Percentiles rank a stretch among this genome's conserved stretches.
These are phyloP conservation scores for Alternaria metachromatica DNA, from an alignment of 2,329 filamentous ascomycete species.

Conservation along the genomic window DNA sequence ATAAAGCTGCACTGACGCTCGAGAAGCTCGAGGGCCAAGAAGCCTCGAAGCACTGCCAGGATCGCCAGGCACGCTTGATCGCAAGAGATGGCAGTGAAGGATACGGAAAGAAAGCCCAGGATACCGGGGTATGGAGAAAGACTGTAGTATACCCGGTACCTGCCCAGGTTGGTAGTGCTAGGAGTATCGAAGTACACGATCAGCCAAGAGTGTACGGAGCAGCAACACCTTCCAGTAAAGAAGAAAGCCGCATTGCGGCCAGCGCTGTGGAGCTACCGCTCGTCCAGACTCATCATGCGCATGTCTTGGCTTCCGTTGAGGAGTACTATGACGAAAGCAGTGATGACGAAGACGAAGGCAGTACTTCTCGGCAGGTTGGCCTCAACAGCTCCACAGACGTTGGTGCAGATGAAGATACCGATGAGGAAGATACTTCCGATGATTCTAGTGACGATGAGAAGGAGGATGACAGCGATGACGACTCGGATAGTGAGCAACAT, in stretches of 20 bases:
- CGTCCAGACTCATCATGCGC: not conserved
- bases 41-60: not conserved
- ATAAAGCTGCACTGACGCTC: conserved; percentile 6
- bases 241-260: not conserved
- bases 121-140: not conserved
- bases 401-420: not conserved
- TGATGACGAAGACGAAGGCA: not conserved
- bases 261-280: not conserved
- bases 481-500: not conserved
- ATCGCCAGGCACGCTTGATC: not conserved
- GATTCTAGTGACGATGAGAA: not conserved
- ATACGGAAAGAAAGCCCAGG: not conserved
- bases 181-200: not conserved
- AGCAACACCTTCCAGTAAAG: no score
- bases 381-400: not conserved
- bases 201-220: not conserved
- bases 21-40: conserved; percentile 5
- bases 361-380: not conserved
- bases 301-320: not conserved
- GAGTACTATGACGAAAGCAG: not conserved
- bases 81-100: no score
- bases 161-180: not conserved
- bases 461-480: not conserved
- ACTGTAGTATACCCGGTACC: not conserved
- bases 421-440: not conserved